These are phyloP conservation scores for Entonaema liquescens DNA, from an alignment of 495 filamentous ascomycete genomes.

Conservation along the genomic window DNA sequence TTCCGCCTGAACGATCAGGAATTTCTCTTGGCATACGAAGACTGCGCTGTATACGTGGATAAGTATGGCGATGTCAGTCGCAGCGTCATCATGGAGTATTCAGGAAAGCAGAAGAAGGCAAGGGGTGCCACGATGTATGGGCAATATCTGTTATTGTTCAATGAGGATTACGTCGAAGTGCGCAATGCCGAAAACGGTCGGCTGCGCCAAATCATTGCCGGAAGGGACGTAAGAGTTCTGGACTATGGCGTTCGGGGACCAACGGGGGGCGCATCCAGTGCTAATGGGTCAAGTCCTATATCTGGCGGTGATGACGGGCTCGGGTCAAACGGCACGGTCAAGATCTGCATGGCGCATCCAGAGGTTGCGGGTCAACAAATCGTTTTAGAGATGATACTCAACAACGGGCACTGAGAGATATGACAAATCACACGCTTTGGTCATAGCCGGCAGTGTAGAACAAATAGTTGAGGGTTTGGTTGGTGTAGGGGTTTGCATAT, in stretches of 20 bases:
- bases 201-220: conserved; percentile 91
- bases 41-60: conserved; percentile 97
- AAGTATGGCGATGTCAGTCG: conserved; percentile 95
- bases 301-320: conserved; percentile 36
- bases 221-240: conserved; percentile 83
- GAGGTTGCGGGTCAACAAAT: conserved; percentile 82
- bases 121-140: conserved; percentile 78
- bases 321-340: conserved; percentile 72
- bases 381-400: conserved; percentile 90
- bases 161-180: conserved; percentile 91
- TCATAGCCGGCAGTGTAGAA: neutral
- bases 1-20: conserved; percentile 92
- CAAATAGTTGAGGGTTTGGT: neutral
- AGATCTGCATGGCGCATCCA: conserved; percentile 95
- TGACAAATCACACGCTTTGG: conserved; percentile 13
- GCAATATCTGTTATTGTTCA: conserved; percentile 82
- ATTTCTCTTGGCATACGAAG: conserved; percentile 92
- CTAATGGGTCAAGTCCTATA: conserved; percentile 27
- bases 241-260: conserved; percentile 79
- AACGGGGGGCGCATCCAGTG: conserved; percentile 51
- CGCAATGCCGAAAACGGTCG: conserved; percentile 96
- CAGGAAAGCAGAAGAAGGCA: conserved; percentile 85
- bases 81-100: conserved; percentile 95
- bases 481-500: conserved; percentile 17
- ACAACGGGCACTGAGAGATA: conserved; percentile 90